Base-by-base conservation (phyloP, 2,329 filamentous ascomycete species). In the Claviceps sp. region DNA sequence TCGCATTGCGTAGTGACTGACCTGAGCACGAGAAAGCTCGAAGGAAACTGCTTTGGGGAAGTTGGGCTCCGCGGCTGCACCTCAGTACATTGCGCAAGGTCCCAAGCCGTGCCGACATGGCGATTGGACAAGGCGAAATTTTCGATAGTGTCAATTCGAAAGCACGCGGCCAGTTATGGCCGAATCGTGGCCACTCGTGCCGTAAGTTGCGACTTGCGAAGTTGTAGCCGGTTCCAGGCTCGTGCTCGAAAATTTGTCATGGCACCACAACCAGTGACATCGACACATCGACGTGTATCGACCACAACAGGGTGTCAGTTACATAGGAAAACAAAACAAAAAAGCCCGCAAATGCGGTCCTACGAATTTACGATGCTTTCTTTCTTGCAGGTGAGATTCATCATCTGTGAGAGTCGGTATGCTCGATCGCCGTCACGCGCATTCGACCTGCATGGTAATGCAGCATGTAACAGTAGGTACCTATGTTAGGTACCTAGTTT, bases 71-170 rank as follows among this genome's bases (percentile, higher is more conserved):
- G 54, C 57, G 38, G 55, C 53, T 58, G 59, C 55, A 54, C 45
- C 56, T 56, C 55, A 62, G 50, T 38, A 70, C 60, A 53, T 58
- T 58, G 24, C 59, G 61, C 58, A 61, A 55, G 54, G 58, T 55
- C 16, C 57, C 57, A 47, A 57, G 54, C 51, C 58, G 60, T 41
- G 59, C 47, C 48, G 57, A 60, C 61, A 63, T 66, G 51, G 37
- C 56, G 40, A 14, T 5, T 26, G 34, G 22, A 34, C 1, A 11
- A 11, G 30, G 30, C 30, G 1, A 34, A 3, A 34, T 34, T 34
- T 34, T 14, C 9, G n/a, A 20, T 16, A 8, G 14, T 43, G 6
- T 16, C n/a, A 38, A 13, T 13, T 16, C 2, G 2, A 11, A 5
- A 20, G 13, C 14, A 13, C 24, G 16, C 5, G 8, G n/a, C 14